Evolutionary conservation across 768 basidiomycete genomes (phyloP), one percentile per base, ranked within the genome.

Genomic region (Boletus subparvulus): DNA sequence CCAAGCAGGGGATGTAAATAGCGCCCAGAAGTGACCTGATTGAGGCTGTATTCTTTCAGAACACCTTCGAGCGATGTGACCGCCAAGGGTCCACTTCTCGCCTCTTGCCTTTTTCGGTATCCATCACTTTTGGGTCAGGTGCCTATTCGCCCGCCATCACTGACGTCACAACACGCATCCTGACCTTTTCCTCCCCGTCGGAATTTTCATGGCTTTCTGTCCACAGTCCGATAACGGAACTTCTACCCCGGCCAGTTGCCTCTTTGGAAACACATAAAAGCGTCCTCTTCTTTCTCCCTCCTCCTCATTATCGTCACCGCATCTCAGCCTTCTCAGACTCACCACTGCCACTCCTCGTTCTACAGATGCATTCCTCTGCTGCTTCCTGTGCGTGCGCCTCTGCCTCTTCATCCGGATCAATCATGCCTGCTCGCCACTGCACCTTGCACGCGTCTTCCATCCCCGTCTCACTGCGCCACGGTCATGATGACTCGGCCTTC

Each of bases 151-250:
- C 66, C 67, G 64, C 69, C 71, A 70, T 73, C 69, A 73, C 54
- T 71, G 69, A 65, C 69, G 69, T 71, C 69, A 71, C 69, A 73
- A 73, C 71, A 73, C 67, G 69, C 67, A 73, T 71, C 70, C 56
- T 58, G 55, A 10, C 60, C 42, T 47, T 57, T 44, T 55, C 47
- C 57, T 49, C 65, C 54, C 63, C 66, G 65, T 70, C 70, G 65
- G 68, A 68, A 69, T 61, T 65, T 69, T 65, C 65, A 68, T 69
- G 56, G 60, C 58, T 64, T 66, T 63, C 58, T 66, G 61, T 68
- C 68, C 70, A 70, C 60, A 67, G 52, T 71, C 69, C 69, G 69
- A 71, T 71, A 71, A 71, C 71, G 69, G 69, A 73, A 73, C 63
- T 69, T 69, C 60, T 65, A 60, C 45, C 58, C 68, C 58, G 61